Evolutionary conservation across 768 basidiomycete species (phyloP).

Genomic region (Grammothele lineata): DNA sequence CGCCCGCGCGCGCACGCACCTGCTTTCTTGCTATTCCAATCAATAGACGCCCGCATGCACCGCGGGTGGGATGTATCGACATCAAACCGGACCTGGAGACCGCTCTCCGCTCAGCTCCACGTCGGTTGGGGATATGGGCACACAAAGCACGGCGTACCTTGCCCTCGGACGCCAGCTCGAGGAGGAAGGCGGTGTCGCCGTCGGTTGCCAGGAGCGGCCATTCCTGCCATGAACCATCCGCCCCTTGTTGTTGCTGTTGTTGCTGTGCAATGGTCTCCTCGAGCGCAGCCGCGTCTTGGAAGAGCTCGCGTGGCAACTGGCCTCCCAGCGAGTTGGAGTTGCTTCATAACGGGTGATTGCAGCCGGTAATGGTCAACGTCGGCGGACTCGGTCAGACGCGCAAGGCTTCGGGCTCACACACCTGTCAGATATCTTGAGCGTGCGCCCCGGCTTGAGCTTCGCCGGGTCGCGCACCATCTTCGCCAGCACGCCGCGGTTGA

Average conservation of each 20-base stretch:
- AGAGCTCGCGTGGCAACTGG: conserved; percentile 55
- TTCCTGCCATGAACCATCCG: conserved; percentile 44
- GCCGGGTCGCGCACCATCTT: conserved; percentile 59
- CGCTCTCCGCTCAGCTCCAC: too few species aligned
- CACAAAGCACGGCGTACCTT: conserved; percentile 43
- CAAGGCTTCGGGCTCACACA: conserved; percentile 23
- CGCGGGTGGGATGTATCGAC: conserved; percentile 63
- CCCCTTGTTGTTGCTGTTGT: conserved; percentile 33
- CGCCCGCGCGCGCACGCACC: conserved; percentile 40
- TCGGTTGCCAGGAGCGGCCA: conserved; percentile 81
- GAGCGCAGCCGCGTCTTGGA: conserved; percentile 64
- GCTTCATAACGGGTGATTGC: conserved; percentile 36
- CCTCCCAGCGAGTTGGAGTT: conserved; percentile 70
- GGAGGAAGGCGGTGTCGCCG: conserved; percentile 73
- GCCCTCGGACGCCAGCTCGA: conserved; percentile 79
- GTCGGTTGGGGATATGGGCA: not conserved
- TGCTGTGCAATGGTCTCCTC: conserved; percentile 48
- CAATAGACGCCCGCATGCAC: conserved; percentile 49
- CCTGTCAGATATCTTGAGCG: conserved; percentile 74
- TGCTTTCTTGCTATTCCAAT: conserved; percentile 90
- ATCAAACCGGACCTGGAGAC: conserved; percentile 62
- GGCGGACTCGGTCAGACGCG: not conserved
- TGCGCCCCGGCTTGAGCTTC: conserved; percentile 66
- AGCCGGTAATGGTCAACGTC: not conserved
- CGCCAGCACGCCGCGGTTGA: conserved; percentile 62